These are phyloP conservation scores for Coemansia asiatica DNA, from an alignment of 192 early-diverging fungal species.

Conservation along the genomic window DNA sequence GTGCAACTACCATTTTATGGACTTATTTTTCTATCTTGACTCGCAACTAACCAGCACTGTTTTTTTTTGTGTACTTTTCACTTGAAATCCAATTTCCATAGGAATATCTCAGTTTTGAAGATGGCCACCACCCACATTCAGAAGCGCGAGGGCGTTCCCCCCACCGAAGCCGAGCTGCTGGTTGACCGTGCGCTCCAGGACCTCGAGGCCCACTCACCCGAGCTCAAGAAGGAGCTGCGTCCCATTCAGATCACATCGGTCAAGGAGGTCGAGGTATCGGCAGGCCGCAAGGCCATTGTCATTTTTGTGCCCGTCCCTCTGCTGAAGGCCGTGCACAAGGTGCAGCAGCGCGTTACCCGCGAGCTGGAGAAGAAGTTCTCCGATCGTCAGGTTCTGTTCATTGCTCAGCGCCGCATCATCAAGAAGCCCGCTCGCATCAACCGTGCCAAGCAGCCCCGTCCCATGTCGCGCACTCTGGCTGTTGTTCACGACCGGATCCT, in stretches of 20 bases:
- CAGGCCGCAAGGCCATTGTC: slow-evolving; percentile 94
- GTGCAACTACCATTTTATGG: too few relatives aligned
- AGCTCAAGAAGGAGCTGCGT: slow-evolving; percentile 95
- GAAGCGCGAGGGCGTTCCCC: slow-evolving; percentile 54
- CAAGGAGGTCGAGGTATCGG: slow-evolving; percentile 96
- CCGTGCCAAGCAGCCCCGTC: slow-evolving; percentile 89
- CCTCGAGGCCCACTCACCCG: slow-evolving; percentile 91
- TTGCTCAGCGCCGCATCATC: slow-evolving; percentile 94
- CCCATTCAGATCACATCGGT: slow-evolving; percentile 91
- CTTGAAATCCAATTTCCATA: too few relatives aligned
- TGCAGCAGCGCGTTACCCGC: slow-evolving; percentile 93
- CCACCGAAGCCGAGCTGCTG: slow-evolving; percentile 86
- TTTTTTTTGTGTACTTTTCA: too few relatives aligned
- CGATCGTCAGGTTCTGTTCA: slow-evolving; percentile 95
- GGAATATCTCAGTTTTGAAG: slow-evolving; percentile 33
- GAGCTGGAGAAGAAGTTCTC: slow-evolving; percentile 99
- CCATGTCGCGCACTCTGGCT: slow-evolving; percentile 94
- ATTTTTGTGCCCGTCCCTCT: slow-evolving; percentile 96
- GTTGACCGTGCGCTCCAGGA: slow-evolving; percentile 96
- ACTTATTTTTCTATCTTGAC: background rate
- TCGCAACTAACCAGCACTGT: background rate
- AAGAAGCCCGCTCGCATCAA: slow-evolving; percentile 87
- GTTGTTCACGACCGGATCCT: slow-evolving; percentile 95
- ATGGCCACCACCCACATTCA: slow-evolving; percentile 58
- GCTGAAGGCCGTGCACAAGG: slow-evolving; percentile 94